Evolutionary conservation across 2,329 filamentous ascomycete genomes (phyloP).

Genomic region (Emmonsiellopsis sp.): DNA sequence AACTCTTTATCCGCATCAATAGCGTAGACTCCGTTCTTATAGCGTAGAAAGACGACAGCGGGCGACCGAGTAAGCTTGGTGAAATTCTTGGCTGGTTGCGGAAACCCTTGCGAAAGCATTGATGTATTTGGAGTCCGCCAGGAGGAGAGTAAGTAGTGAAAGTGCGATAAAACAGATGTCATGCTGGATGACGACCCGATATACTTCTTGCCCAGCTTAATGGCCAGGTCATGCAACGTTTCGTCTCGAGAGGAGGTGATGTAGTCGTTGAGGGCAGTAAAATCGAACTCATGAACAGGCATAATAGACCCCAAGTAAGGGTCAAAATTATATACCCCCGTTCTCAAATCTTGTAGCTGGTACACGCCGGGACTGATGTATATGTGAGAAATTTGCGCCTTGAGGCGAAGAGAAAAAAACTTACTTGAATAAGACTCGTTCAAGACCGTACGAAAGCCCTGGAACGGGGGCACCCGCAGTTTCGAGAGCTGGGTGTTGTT

Average conservation of each 20-base stretch:
- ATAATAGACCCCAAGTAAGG: conserved; percentile 89
- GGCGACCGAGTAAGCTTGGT: conserved; percentile 66
- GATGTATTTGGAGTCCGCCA: conserved; percentile 66
- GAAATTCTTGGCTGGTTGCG: conserved; percentile 53
- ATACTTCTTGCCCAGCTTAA: conserved; percentile 63
- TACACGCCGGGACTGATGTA: conserved; percentile 64
- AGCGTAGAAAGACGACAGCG: conserved; percentile 70
- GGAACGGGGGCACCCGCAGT: conserved; percentile 49
- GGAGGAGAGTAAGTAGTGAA: conserved; percentile 80
- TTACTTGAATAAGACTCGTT: conserved; percentile 85
- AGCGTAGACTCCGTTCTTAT: conserved; percentile 77
- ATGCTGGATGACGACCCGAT: conserved; percentile 95
- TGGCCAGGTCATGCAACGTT: conserved; percentile 60
- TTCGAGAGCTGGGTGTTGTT: conserved; percentile 23
- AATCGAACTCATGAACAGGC: conserved; percentile 89
- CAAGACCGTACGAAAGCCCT: conserved; percentile 62
- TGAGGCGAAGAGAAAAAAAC: conserved; percentile 11
- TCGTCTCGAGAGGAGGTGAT: conserved; percentile 83
- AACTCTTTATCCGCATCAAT: conserved; percentile 95
- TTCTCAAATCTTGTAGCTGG: conserved; percentile 77
- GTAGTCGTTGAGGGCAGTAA: conserved; percentile 73
- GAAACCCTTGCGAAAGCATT: conserved; percentile 60
- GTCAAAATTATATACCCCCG: conserved; percentile 91
- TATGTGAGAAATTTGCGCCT: conserved; percentile 3
- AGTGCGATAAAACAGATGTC: conserved; percentile 78